Conservation (phyloP, 208 protist genomes). For the Trypanosoma boissoni region DNA sequence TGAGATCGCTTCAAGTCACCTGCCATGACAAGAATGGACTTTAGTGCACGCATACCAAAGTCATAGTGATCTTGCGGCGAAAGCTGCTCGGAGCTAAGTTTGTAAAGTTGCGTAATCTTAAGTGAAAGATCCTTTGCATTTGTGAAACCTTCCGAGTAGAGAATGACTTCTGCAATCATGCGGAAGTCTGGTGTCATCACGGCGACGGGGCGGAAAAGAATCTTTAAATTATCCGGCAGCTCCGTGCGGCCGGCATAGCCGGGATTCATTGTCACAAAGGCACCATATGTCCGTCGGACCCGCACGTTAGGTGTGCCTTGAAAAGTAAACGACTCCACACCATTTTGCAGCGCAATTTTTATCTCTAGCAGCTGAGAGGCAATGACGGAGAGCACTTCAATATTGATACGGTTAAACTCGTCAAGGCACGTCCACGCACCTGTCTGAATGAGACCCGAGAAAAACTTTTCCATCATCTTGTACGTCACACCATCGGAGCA, state of each 20-base stretch:
- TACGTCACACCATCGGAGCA: conserved; percentile 97
- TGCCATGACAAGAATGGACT: conserved; percentile 98
- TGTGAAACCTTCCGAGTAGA: conserved; percentile 97
- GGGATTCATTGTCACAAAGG: conserved; percentile 99
- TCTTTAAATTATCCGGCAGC: conserved; percentile 98
- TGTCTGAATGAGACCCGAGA: conserved; percentile 95
- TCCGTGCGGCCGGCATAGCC: conserved; percentile 98
- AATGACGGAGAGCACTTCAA: conserved; percentile 98
- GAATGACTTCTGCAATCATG: conserved; percentile 98
- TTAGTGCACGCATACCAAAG: conserved; percentile 98
- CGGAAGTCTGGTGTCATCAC: conserved; percentile 98
- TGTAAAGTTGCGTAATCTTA: conserved; percentile 98
- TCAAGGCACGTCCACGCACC: conserved; percentile 98
- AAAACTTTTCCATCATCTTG: conserved; percentile 98
- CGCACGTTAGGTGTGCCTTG: conserved; percentile 94
- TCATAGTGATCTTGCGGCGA: conserved; percentile 98
- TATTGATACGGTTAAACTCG: conserved; percentile 99
- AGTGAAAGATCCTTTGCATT: conserved; percentile 93
- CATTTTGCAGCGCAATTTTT: conserved; percentile 92
- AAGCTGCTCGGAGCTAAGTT: conserved; percentile 97
- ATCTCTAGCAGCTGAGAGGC: conserved; percentile 97
- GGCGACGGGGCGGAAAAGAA: conserved; percentile 96
- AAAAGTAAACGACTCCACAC: conserved; percentile 90
- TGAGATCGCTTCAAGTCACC: conserved; percentile 96
- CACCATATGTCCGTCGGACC: conserved; percentile 93